A percentile compares a stretch with the other conserved stretches of the same genome.
phyloP scores from a whole-genome alignment of 352 stramenopile genomes.

The Aphanomyces cochlioides region DNA sequence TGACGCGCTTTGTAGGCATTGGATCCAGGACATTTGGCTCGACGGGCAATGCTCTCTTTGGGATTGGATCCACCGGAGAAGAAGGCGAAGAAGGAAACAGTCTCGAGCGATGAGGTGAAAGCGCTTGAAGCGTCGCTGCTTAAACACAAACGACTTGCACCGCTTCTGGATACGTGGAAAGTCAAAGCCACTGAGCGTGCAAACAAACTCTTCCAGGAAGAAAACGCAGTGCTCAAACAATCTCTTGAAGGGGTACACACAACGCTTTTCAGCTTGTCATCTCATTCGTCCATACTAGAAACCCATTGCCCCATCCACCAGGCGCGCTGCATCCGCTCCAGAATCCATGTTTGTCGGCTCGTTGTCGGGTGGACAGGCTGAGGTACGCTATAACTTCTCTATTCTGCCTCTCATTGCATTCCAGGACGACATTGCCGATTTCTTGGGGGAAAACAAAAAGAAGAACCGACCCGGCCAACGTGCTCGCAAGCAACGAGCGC shows the following conservation, averaged over 20 bases:
- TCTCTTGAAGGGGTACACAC: constrained; percentile 8
- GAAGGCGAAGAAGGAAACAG: constrained; percentile 4
- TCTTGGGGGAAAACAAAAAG: constrained; percentile 81
- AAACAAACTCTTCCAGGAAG: constrained; percentile 27
- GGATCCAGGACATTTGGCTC: constrained; percentile 10
- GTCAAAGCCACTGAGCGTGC: constrained; percentile 16
- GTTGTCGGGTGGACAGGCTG: constrained; percentile 38
- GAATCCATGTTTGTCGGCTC: constrained; percentile 73
- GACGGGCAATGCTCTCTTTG: constrained; percentile 21
- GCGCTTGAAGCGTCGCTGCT: constrained; percentile 21
- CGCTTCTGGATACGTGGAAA: constrained; percentile 29
- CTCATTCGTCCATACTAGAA: constrained; percentile 5
- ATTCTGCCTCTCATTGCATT: constrained; percentile 3
- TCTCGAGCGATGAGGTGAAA: background rate
- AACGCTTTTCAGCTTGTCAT: background rate
- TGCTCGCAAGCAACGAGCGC: constrained; percentile 74
- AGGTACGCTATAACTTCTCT: no score
- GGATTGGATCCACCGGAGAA: constrained; percentile 28
- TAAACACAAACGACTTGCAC: constrained; percentile 24
- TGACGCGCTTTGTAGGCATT: constrained; percentile 15
- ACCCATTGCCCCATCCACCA: background rate
- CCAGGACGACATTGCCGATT: constrained; percentile 73
- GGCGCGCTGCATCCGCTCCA: background rate
- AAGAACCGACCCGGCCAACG: constrained; percentile 79
- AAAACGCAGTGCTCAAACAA: constrained; percentile 27